Conservation (phyloP, 1,139 yeast genomes). For the Meyerozyma guilliermondii region DNA sequence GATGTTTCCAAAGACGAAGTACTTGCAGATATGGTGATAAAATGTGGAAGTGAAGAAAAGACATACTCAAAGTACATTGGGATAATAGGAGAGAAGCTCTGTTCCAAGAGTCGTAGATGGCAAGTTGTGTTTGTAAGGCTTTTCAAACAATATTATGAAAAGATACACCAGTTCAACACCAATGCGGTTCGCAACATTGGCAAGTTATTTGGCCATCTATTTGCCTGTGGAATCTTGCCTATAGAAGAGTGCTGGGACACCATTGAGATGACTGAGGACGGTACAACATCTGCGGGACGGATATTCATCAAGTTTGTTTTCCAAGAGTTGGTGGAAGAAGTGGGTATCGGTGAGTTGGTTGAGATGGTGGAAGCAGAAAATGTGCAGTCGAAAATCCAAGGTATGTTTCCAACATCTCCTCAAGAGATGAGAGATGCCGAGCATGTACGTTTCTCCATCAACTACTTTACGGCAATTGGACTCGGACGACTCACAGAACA, state of each 20-base stretch:
- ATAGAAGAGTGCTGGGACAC: constrained; percentile 45
- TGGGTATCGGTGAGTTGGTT: constrained; percentile 53
- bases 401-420: constrained; percentile 42
- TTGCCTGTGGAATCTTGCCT: constrained; percentile 65
- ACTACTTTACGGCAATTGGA: constrained; percentile 90
- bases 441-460: constrained; percentile 74
- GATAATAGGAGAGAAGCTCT: constrained; percentile 64
- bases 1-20: constrained; percentile 22
- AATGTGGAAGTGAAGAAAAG: constrained; percentile 83
- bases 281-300: constrained; percentile 75
- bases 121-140: constrained; percentile 42
- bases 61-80: constrained; percentile 87
- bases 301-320: constrained; percentile 78
- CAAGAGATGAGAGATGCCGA: constrained; percentile 45
- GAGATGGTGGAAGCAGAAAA: constrained; percentile 44
- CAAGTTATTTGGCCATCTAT: constrained; percentile 78
- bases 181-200: constrained; percentile 76
- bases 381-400: constrained; percentile 41
- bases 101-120: constrained; percentile 52
- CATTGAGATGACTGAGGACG: constrained; percentile 62
- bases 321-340: constrained; percentile 73
- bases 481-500: constrained; percentile 77
- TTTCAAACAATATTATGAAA: constrained; percentile 54
- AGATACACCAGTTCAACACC: constrained; percentile 65
- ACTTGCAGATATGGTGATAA: constrained; percentile 71